Conservation (phyloP, 352 stramenopile species). For the Phytophthora boehmeriae region DNA sequence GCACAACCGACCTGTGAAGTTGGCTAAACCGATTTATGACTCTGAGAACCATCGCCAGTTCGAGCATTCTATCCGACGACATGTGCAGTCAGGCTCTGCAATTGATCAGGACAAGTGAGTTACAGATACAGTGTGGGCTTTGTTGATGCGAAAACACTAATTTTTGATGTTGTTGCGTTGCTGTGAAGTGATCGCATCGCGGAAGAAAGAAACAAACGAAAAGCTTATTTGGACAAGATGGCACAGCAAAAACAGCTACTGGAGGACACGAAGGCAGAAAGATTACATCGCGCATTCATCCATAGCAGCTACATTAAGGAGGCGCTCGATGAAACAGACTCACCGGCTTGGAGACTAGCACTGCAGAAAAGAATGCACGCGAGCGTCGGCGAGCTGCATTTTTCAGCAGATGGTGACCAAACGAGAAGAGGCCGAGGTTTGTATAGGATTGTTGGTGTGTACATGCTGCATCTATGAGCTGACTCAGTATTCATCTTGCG, state of each 20-base stretch:
- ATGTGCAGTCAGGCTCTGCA: constrained; percentile 51
- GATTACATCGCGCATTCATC: constrained; percentile 69
- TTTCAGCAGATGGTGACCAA: constrained; percentile 56
- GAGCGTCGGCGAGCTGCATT: constrained; percentile 64
- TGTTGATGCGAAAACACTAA: too few species aligned
- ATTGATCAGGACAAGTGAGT: constrained; percentile 66
- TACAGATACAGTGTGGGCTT: too few species aligned
- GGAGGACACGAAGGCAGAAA: constrained; percentile 67
- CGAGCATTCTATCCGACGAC: constrained; percentile 68
- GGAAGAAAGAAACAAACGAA: constrained; percentile 34
- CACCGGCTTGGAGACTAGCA: constrained; percentile 63
- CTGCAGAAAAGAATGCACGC: constrained; percentile 63
- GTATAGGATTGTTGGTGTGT: not conserved
- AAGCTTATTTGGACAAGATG: constrained; percentile 36
- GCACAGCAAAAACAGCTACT: constrained; percentile 44
- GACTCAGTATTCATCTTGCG: not conserved
- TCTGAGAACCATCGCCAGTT: constrained; percentile 63
- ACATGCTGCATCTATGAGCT: not conserved
- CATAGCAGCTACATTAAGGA: constrained; percentile 80
- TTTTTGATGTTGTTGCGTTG: constrained; percentile 2
- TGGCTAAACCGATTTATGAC: constrained; percentile 67
- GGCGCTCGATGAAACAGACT: constrained; percentile 72
- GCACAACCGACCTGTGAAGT: constrained; percentile 64
- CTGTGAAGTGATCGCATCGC: constrained; percentile 45
- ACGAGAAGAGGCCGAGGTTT: constrained; percentile 45